Conservation (phyloP, 371 early-diverging fungal species). For the Zancudomyces culisetae region DNA sequence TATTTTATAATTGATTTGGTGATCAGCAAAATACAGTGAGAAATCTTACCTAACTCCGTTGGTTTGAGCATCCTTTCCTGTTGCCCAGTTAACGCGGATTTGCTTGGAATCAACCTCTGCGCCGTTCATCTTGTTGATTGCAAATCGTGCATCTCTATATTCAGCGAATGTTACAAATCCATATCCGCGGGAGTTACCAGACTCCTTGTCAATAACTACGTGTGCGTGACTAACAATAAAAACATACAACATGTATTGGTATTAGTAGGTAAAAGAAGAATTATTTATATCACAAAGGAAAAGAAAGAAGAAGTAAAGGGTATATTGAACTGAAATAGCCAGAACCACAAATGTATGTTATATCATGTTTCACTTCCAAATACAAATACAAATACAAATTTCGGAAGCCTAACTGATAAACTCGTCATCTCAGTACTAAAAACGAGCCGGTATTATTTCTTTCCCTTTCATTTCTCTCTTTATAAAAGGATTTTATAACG, state of each 20-base stretch:
- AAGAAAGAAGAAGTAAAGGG: no score
- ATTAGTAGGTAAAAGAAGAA: neutral
- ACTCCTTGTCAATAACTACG: slow-evolving; percentile 58
- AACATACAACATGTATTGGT: neutral
- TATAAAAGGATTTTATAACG: no score
- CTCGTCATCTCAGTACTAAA: neutral
- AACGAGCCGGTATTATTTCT: neutral
- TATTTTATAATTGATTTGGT: slow-evolving; percentile 12
- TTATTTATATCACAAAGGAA: no score
- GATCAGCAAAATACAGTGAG: neutral
- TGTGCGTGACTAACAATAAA: slow-evolving; percentile 45
- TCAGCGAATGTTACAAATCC: slow-evolving; percentile 68
- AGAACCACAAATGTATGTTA: no score
- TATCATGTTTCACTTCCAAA: no score
- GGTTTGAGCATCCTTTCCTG: slow-evolving; percentile 33
- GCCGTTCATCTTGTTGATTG: slow-evolving; percentile 60
- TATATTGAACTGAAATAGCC: no score
- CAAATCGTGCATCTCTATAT: slow-evolving; percentile 50
- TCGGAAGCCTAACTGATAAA: neutral
- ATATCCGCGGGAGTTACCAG: slow-evolving; percentile 64
- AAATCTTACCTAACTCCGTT: neutral
- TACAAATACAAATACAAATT: neutral
- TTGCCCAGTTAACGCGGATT: slow-evolving; percentile 77
- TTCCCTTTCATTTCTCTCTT: no score
- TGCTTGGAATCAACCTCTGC: slow-evolving; percentile 44